These are phyloP conservation scores for Aspergillus cristatus DNA, from an alignment of 495 filamentous ascomycete genomes.

Conservation along the genomic window DNA sequence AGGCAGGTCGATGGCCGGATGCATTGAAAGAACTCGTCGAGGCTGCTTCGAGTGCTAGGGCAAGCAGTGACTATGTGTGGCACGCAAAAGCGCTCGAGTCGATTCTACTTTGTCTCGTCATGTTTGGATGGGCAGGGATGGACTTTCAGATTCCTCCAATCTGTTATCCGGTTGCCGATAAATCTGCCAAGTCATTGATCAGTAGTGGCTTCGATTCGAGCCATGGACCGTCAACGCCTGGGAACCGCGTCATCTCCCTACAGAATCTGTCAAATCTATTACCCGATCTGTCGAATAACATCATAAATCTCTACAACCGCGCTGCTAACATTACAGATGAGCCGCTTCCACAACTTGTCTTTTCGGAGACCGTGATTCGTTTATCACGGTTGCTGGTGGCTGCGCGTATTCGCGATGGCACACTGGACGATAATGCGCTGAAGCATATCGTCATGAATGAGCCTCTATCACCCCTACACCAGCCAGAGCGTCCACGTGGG, in stretches of 20 bases:
- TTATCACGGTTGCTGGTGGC: constrained; percentile 65
- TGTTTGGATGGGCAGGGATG: constrained; percentile 76
- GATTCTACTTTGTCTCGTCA: constrained; percentile 68
- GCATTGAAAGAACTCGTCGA: constrained; percentile 80
- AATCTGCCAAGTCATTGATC: constrained; percentile 34
- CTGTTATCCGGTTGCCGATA: constrained; percentile 51
- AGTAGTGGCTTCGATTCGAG: constrained; percentile 36
- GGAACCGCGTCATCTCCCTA: constrained; percentile 47
- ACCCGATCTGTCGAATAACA: constrained; percentile 71
- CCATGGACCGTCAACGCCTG: constrained; percentile 24
- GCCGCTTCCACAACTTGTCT: constrained; percentile 67
- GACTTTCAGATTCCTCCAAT: constrained; percentile 73
- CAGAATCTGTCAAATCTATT: constrained; percentile 54
- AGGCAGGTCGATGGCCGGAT: constrained; percentile 82
- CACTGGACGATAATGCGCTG: constrained; percentile 56
- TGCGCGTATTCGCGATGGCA: constrained; percentile 58
- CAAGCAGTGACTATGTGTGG: constrained; percentile 86
- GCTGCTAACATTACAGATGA: constrained; percentile 68
- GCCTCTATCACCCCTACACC: constrained; percentile 27
- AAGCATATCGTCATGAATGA: constrained; percentile 56
- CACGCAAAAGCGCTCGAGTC: constrained; percentile 91
- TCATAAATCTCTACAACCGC: constrained; percentile 71
- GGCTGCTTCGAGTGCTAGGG: constrained; percentile 64
- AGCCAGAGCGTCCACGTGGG: constrained; percentile 35
- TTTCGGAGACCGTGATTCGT: constrained; percentile 74